Evolutionary conservation across 306 rosid species (phyloP), one percentile per base, ranked within the genome.

Genomic region (Casuarina glauca): DNA sequence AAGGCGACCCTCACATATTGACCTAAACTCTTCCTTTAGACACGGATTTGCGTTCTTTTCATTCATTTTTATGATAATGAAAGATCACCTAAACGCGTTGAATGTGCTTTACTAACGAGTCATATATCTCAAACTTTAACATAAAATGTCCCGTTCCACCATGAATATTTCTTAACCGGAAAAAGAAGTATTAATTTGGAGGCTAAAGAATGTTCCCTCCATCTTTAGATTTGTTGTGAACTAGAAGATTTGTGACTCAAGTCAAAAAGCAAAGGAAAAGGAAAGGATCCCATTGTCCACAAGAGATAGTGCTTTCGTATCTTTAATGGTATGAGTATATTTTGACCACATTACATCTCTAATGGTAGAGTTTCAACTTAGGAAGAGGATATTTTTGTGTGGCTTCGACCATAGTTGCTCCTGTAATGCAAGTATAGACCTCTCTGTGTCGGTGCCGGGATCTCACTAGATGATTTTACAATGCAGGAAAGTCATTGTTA

Each of bases 401-500:
- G 32, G 62, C 9, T 55, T 19, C 62, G 9, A 19, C n/a, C 32
- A 55, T 19, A 17, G 19, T 6, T 55, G 74, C 36, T 69, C 10
- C 55, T 45, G 3, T 45, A 48, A 48, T 48, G 51, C 51, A 48
- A 48, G 13, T 48, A 26, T 26, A 26, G 32, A 26, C 32, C 32
- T 26, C 32, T 26, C 32, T 26, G 1, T 26, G 32, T 26, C 1
- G 32, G 32, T 26, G 32, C 32, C 32, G 32, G 32, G 32, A 26
- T 26, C 32, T 26, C 32, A 26, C 32, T 26, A 26, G 32, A 36
- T 41, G 26, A 13, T 13, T 6, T 60, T 60, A 15, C 8, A 43
- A 73, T 80, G 45, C 86, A 92, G 97, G 97, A 19, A 92, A 92
- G 69, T 94, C 98, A 19, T 82, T 94, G 80, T 77, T 94, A 55